These are phyloP conservation scores for Coniochaeta sp. DNA, from an alignment of 2,329 filamentous ascomycete genomes.

Conservation along the genomic window DNA sequence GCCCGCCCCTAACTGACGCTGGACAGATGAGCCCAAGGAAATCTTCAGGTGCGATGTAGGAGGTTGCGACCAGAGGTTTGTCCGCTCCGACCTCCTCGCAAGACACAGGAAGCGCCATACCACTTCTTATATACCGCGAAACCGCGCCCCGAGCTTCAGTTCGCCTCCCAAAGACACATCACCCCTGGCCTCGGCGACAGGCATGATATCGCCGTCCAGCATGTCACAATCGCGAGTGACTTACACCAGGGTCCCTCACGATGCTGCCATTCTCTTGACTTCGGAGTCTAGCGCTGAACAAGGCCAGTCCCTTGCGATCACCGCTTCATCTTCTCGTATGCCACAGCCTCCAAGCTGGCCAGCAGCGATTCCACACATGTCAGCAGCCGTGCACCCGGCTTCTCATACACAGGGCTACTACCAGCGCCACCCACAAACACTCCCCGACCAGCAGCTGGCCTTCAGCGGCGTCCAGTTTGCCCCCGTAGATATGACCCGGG, in stretches of 20 bases:
- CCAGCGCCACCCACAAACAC: conserved; percentile 17
- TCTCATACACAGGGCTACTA: conserved; percentile 32
- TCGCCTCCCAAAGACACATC: conserved; percentile 20
- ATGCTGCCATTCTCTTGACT: conserved; percentile 37
- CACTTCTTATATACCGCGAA: conserved; percentile 42
- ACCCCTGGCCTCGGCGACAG: conserved; percentile 9
- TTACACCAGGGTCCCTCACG: conserved; percentile 26
- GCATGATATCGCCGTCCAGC: not conserved
- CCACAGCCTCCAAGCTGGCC: conserved; percentile 20
- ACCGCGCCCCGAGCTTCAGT: conserved; percentile 42
- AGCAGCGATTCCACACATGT: conserved; percentile 26
- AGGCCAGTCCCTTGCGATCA: conserved; percentile 17
- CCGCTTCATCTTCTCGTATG: conserved; percentile 11
- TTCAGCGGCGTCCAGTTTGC: conserved; percentile 25
- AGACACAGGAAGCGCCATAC: conserved; percentile 62
- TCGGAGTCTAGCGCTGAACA: conserved; percentile 29
- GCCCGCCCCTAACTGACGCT: not conserved
- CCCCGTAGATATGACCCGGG: conserved; percentile 26
- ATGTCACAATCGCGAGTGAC: not conserved
- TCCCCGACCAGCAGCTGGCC: conserved; percentile 22
- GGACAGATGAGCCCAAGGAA: conserved; percentile 66
- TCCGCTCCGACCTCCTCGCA: conserved; percentile 68
- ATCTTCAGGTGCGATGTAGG: conserved; percentile 72
- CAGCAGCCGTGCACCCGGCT: conserved; percentile 23
- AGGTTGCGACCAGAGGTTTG: conserved; percentile 69